phyloP scores from a whole-genome alignment of 768 basidiomycete species.

The Mycena epipterygia region DNA sequence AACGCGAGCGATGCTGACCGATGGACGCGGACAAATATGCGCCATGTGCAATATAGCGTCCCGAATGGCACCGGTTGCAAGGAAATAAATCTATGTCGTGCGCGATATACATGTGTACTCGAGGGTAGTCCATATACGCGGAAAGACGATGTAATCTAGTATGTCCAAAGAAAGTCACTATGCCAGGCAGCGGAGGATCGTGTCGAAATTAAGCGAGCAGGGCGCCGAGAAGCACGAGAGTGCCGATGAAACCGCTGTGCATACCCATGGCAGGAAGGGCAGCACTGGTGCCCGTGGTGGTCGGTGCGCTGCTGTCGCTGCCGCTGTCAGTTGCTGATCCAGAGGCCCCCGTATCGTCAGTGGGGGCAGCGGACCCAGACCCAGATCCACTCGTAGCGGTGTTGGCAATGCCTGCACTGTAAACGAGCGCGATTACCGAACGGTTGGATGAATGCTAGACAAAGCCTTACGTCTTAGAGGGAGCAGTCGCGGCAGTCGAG shows the following conservation, averaged over 20 bases:
- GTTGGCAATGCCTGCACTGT: background rate
- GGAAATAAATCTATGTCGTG: background rate
- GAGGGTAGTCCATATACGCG: background rate
- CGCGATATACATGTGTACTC: background rate
- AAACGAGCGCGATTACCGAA: background rate
- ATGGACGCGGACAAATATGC: too few relatives aligned
- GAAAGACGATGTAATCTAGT: background rate
- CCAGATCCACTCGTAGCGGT: background rate
- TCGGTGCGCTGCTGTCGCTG: too few relatives aligned
- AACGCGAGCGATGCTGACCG: too few relatives aligned
- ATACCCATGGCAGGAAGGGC: conserved; percentile 46
- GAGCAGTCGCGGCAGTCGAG: conserved; percentile 40
- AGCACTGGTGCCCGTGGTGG: conserved; percentile 42
- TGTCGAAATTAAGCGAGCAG: conserved; percentile 45
- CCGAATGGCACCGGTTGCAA: too few relatives aligned
- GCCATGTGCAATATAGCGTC: too few relatives aligned
- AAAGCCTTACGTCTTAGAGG: conserved; percentile 26
- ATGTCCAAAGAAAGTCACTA: conserved; percentile 22
- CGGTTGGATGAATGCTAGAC: background rate
- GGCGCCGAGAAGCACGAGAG: conserved; percentile 51
- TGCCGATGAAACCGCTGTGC: conserved; percentile 50
- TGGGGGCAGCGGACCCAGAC: background rate
- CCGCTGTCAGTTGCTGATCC: conserved; percentile 8
- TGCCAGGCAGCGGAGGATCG: background rate
- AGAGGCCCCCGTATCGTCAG: background rate